phyloP scores from a whole-genome alignment of 306 rosid species.

The Acacia acuminata region DNA sequence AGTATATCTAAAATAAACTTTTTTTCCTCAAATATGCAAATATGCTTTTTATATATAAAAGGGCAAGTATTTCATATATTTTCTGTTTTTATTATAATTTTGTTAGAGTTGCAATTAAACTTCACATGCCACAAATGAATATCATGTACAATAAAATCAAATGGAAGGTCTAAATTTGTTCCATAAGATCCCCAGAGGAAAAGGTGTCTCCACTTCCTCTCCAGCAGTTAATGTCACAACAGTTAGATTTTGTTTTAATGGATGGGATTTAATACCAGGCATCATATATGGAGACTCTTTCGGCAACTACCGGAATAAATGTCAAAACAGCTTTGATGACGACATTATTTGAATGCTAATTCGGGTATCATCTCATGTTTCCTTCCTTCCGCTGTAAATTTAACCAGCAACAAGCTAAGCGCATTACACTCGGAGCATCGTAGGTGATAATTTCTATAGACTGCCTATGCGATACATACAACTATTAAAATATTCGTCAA shows the following conservation, averaged over 20 bases:
- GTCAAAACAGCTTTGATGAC: background rate
- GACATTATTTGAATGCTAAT: background rate
- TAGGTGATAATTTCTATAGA: background rate
- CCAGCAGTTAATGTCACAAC: too few species aligned
- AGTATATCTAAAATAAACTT: too few species aligned
- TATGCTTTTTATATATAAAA: too few species aligned
- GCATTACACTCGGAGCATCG: background rate
- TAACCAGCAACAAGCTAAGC: background rate
- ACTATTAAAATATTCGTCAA: slow-evolving; percentile 15
- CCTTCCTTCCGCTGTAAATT: background rate
- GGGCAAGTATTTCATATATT: too few species aligned
- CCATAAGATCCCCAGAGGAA: background rate
- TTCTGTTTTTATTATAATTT: background rate
- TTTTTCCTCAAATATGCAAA: too few species aligned
- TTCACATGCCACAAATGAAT: background rate
- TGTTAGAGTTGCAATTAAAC: background rate
- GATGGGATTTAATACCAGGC: too few species aligned
- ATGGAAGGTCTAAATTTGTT: background rate
- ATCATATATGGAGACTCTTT: too few species aligned
- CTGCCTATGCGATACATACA: slow-evolving; percentile 12
- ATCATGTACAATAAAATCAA: background rate
- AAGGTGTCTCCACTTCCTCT: too few species aligned
- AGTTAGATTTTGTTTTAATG: too few species aligned
- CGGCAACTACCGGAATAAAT: background rate
- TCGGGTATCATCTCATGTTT: background rate